Base-by-base conservation (phyloP, 176 grass and related monocot genomes). In the Themeda triandra region DNA sequence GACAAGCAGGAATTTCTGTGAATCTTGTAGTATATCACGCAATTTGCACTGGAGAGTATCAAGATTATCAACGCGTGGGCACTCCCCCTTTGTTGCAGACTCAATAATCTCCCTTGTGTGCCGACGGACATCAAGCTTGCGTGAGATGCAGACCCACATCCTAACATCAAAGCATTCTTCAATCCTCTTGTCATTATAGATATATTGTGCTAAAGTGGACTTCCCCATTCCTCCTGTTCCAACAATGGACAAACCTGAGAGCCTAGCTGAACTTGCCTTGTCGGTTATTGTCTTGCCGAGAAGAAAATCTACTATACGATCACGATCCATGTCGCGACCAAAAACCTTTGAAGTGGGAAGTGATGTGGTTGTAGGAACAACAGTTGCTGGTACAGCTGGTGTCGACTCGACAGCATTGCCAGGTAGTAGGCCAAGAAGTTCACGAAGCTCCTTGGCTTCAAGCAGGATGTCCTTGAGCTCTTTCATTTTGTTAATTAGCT, bases 301-400 rank as follows among this genome's bases (percentile, higher is more conserved):
- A 37, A 86, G 67, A 24, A 80, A 5, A 15, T 69, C 14, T 41
- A 72, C 42, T 51, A 88, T 77, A 8, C 0, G 8, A 36, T 77
- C 73, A 4, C 86, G 35, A 36, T 87, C 63, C 10, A 1, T 3
- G 8, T 87, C 46, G 1, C 86, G 71, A 0, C 86, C 86, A 9
- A 87, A 48, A 9, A 87, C 63, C 14, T 48, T 15, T 0, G 2
- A 1, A 35, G 80, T 17, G 7, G 46, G 21, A 25, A 63, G 8
- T 21, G 79, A 64, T 67, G 72, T 77, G 7, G 28, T 4, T 6
- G 15, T 10, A 15, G 14, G 80, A 27, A 24, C 1, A 72, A 0
- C 3, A 0, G 29, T 13, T 12, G 28, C 3, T 2, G 23, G 0
- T 0, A 3, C n/a, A 2, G 8, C 3, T 4, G 6, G 5, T 35